Base-by-base conservation (phyloP, 352 stramenopile genomes). In the Bremia lactucae region DNA sequence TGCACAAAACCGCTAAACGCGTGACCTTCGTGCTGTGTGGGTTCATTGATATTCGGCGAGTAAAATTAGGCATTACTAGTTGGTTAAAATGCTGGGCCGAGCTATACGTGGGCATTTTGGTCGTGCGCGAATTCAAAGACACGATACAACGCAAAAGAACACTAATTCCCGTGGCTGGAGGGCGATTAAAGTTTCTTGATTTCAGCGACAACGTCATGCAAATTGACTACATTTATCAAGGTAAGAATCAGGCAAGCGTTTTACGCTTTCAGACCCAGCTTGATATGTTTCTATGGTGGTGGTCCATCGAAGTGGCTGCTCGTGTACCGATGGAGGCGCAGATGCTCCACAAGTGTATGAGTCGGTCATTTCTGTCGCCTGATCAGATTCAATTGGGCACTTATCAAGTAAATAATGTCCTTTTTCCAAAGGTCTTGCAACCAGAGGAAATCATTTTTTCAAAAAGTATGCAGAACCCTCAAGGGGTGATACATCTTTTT, bases 211-310 rank as follows among this genome's bases (percentile, higher is more conserved):
- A 62, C 22, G 13, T 75, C 6, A 43, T 87, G 40, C 66, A 83
- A 25, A 43, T 88, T 23, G 59, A 84, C 29, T 81, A 72, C 49
- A 20, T 68, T 0, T 85, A 69, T 46, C 76, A 87, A 45, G 52
- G 59, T 26, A 65, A 64, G 22, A 55, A 40, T 3, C 64, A 75
- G 52, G 63, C 39, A 4, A 46, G 46, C n/a, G 38, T 64, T 20
- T 21, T 88, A 15, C 62, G 69, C n/a, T 77, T 77, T 39, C 28
- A 66, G 22, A 67, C 51, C 40, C 73, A 74, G 37, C 47, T 55
- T 14, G 69, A 83, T 43, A 58, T 88, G 46, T 87, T 85, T 31
- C 44, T 83, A 2, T 88, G 76, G 76, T 88, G 73, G 73, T 88
- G 71, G 71, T 62, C 59, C 1, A 67, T 88, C 20, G 73, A 86